phyloP scores from a whole-genome alignment of 1,284 basidiomycete species.

The Pseudozyma hubeiensis region DNA sequence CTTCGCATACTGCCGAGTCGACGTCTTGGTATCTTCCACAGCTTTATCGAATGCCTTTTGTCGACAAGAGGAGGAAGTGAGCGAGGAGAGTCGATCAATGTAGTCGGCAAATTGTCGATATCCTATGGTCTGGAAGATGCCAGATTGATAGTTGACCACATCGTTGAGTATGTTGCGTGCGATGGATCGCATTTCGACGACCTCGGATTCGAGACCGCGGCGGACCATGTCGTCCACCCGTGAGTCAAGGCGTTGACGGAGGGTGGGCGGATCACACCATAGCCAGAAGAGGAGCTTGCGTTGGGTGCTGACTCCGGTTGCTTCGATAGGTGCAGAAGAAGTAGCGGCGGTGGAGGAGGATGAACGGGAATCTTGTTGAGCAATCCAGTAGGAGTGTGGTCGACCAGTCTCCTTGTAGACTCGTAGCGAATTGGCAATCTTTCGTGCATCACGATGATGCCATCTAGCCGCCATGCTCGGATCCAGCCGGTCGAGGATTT shows the following conservation, averaged over 20 bases:
- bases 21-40: conserved; percentile 82
- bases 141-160: conserved; percentile 72
- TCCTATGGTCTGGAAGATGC: conserved; percentile 95
- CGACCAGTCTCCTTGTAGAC: conserved; percentile 81
- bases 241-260: conserved; percentile 79
- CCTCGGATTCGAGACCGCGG: conserved; percentile 87
- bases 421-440: conserved; percentile 83
- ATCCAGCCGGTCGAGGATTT: conserved; percentile 79
- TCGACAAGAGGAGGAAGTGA: neutral
- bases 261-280: conserved; percentile 77
- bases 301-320: conserved; percentile 62
- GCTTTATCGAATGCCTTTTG: conserved; percentile 74
- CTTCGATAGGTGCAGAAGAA: neutral
- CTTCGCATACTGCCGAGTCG: conserved; percentile 91
- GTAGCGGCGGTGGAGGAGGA: neutral
- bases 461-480: conserved; percentile 82
- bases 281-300: conserved; percentile 91
- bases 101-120: conserved; percentile 88
- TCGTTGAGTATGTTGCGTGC: conserved; percentile 48
- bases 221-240: conserved; percentile 91
- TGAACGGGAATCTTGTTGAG: conserved; percentile 70
- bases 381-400: conserved; percentile 78
- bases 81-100: conserved; percentile 69
- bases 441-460: conserved; percentile 95
- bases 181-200: conserved; percentile 73